Conservation (phyloP, 2,329 filamentous ascomycete species). For the Paecilomyces formosus region DNA sequence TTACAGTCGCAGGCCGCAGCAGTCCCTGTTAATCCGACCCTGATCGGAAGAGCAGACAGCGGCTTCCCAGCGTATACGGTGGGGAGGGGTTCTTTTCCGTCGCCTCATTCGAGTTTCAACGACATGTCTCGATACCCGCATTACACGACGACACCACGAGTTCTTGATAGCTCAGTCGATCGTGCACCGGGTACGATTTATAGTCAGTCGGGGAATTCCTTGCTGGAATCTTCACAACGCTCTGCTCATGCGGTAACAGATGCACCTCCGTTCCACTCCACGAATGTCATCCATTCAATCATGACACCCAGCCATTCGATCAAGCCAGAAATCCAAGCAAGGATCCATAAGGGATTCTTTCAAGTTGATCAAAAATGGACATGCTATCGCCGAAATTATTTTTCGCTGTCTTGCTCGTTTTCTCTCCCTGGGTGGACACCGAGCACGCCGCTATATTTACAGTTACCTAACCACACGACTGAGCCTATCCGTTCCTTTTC, state of each 20-base stretch:
- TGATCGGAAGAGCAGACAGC: conserved; percentile 32
- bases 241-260: conserved; percentile 23
- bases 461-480: conserved; percentile 34
- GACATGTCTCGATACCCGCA: conserved; percentile 26
- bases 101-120: conserved; percentile 20
- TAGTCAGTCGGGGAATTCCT: conserved; percentile 15
- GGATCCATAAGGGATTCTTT: conserved; percentile 87
- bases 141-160: conserved; percentile 25
- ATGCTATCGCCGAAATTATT: conserved; percentile 87
- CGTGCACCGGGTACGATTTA: conserved; percentile 22
- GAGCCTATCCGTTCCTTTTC: conserved; percentile 66
- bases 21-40: conserved; percentile 18
- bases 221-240: conserved; percentile 19
- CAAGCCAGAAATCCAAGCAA: conserved; percentile 66
- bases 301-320: conserved; percentile 41
- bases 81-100: conserved; percentile 22
- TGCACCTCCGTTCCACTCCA: conserved; percentile 38
- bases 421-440: conserved; percentile 56
- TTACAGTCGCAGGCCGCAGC: conserved; percentile 23
- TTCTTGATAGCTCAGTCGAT: conserved; percentile 24
- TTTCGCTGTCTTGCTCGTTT: conserved; percentile 76
- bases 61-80: conserved; percentile 28
- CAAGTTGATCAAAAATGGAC: conserved; percentile 77
- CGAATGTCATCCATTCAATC: conserved; percentile 26
- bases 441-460: conserved; percentile 51